Evolutionary conservation across 768 basidiomycete species (phyloP), one percentile per base, ranked within the genome.

Genomic region (Dentipellis sp.): DNA sequence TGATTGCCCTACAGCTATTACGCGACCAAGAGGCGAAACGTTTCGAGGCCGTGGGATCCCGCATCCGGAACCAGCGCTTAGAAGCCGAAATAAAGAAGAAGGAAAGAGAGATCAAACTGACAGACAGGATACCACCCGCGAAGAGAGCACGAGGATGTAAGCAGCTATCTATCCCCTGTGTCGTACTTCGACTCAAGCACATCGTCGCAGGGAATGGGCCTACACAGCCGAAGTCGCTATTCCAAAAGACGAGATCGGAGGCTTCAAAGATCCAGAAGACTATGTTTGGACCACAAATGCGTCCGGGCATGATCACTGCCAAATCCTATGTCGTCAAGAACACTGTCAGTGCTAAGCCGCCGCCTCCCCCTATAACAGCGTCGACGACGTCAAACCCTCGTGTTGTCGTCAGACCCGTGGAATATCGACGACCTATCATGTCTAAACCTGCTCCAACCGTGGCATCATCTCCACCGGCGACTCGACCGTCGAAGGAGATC

Each of bases 81-180:
- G 82, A 85, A 66, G 84, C 78, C 10, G 86, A 84, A 38, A 82
- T 85, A 65, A 83, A 82, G 59, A 90, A 86, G 74, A 88, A 78
- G 68, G 86, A 86, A 68, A 77, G 82, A 57, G 83, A 86, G 68
- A 79, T 92, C 57, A 90, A 88, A 67, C 63, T 83, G 53, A 91
- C 86, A 16, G 86, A 88, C 68, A 78, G 73, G 59, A 61, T 86
- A 12, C 87, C 86, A 23, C 83, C 81, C 19, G 61, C 76, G 29
- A 90, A 88, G 70, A 84, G 88, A 52, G 63, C 75, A 36, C 80
- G 72, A 64, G 64, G 72, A 64, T 87, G 85, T 86, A 69, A 67
- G 81, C 66, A 6, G 21, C 5, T 50, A 29, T 40, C 39, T 6
- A 19, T 54, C 48, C 50, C 57, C 55, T 56, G 52, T 37, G 39